Conservation (phyloP, 1,139 yeast genomes). For the Waltiozyma sp. region DNA sequence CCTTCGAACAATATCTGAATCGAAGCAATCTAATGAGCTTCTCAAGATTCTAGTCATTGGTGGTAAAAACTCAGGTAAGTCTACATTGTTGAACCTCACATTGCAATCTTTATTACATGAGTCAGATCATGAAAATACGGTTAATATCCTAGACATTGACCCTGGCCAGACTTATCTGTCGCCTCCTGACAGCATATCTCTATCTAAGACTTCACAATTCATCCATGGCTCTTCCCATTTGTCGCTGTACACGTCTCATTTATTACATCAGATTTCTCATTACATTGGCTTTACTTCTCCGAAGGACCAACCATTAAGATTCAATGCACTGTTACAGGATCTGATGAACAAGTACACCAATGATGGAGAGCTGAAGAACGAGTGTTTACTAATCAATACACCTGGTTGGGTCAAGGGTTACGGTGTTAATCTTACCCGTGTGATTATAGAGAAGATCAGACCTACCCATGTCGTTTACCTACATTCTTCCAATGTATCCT, state of each 20-base stretch:
- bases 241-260: slow-evolving; percentile 9
- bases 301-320: slow-evolving; percentile 52
- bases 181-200: slow-evolving; percentile 44
- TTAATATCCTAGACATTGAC: slow-evolving; percentile 62
- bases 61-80: slow-evolving; percentile 75
- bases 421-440: slow-evolving; percentile 55
- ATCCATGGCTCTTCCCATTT: slow-evolving; percentile 14
- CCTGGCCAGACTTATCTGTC: slow-evolving; percentile 88
- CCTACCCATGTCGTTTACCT: slow-evolving; percentile 48
- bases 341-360: slow-evolving; percentile 28
- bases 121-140: slow-evolving; percentile 12
- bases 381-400: slow-evolving; percentile 51
- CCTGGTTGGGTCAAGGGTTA: slow-evolving; percentile 95
- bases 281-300: slow-evolving; percentile 70
- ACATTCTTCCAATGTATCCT: slow-evolving; percentile 22
- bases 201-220: slow-evolving; percentile 14
- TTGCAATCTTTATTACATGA: slow-evolving; percentile 30
- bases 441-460: slow-evolving; percentile 33
- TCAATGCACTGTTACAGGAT: slow-evolving; percentile 33
- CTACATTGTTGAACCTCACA: slow-evolving; percentile 53
- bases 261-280: slow-evolving; percentile 21
- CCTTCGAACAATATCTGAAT: slow-evolving; percentile 14
- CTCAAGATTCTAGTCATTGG: slow-evolving; percentile 39
- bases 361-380: slow-evolving; percentile 16
- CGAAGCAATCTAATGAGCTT: slow-evolving; percentile 9